Base-by-base conservation (phyloP, 768 basidiomycete genomes). In the Lepiota venenata region DNA sequence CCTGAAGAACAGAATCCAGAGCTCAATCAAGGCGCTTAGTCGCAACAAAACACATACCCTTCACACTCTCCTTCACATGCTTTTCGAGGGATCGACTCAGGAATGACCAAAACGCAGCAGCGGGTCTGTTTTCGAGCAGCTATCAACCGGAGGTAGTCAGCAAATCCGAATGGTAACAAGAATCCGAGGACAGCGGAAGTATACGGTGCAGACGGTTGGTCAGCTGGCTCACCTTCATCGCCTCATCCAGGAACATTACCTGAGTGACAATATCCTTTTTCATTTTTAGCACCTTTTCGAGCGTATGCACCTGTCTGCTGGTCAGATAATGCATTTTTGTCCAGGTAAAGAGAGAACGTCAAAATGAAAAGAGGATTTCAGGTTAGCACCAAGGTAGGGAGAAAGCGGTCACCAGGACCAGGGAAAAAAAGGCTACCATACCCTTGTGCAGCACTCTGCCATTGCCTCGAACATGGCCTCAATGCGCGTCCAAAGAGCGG, bases 371-470 rank as follows among this genome's bases (percentile, higher is more conserved):
- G 32, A 32, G 32, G 8, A 11, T 32, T 25, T 9, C 5, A n/a
- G 25, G 14, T 4, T 22, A 44, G 37, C 18, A 44, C 35, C 20
- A n/a, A 44, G 29, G 18, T 22, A 18, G 21, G 15, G 22, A 55
- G 11, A 21, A 32, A 32, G 32, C 32, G 9, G 32, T 11, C 32
- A 32, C 8, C 32, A 32, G 32, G 32, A 7, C 32, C 6, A 32
- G 32, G 32, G 8, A 32, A 9, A 29, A 29, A 32, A 32, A 32
- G 2, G 32, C 9, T 8, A 11, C 32, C 59, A 41, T 61, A 75
- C 93, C 79, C 98, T 97, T 66, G 93, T 84, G 64, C 97, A 98
- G 60, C 89, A 90, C 47, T 84, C 85, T 2, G 91, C 82, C 81
- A 99, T 87, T 60, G 95, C 93, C 61, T 91, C 87, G 12, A 96